phyloP scores from a whole-genome alignment of 805 yeast species.

The Nakazawaea molendinolei region DNA sequence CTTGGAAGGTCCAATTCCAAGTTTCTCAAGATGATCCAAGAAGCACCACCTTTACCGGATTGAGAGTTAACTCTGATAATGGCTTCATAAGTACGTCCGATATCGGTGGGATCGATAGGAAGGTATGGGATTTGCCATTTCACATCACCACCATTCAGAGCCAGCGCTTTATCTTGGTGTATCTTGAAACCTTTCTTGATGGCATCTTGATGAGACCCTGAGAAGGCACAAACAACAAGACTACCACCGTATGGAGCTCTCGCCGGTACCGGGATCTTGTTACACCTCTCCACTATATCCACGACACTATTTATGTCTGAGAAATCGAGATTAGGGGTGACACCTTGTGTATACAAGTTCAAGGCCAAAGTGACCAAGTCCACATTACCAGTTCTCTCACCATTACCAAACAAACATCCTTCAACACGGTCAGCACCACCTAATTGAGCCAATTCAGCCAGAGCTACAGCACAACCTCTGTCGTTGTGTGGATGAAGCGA shows the following conservation, averaged over 20 bases:
- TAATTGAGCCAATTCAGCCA: constrained; percentile 72
- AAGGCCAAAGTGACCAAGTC: constrained; percentile 74
- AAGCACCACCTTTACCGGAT: constrained; percentile 85
- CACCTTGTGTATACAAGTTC: constrained; percentile 75
- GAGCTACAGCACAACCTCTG: constrained; percentile 87
- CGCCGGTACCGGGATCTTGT: constrained; percentile 72
- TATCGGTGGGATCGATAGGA: constrained; percentile 79
- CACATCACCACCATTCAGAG: constrained; percentile 28
- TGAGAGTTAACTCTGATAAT: constrained; percentile 84
- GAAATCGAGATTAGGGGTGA: constrained; percentile 64
- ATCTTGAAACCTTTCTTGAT: constrained; percentile 72
- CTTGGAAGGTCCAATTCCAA: constrained; percentile 79
- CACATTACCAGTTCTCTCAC: constrained; percentile 85
- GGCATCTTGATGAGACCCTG: constrained; percentile 87
- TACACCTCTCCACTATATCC: constrained; percentile 71
- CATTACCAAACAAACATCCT: constrained; percentile 81
- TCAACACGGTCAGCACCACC: constrained; percentile 89
- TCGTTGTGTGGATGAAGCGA: constrained; percentile 82
- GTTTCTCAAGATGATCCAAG: constrained; percentile 75
- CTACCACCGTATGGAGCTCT: constrained; percentile 84
- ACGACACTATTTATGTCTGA: constrained; percentile 59
- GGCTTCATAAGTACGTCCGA: constrained; percentile 89
- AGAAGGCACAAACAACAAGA: constrained; percentile 75
- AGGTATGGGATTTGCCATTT: constrained; percentile 74
- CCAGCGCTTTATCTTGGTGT: constrained; percentile 33